phyloP scores from a whole-genome alignment of 176 grass and related monocot genomes.

The Oryza officinalis region DNA sequence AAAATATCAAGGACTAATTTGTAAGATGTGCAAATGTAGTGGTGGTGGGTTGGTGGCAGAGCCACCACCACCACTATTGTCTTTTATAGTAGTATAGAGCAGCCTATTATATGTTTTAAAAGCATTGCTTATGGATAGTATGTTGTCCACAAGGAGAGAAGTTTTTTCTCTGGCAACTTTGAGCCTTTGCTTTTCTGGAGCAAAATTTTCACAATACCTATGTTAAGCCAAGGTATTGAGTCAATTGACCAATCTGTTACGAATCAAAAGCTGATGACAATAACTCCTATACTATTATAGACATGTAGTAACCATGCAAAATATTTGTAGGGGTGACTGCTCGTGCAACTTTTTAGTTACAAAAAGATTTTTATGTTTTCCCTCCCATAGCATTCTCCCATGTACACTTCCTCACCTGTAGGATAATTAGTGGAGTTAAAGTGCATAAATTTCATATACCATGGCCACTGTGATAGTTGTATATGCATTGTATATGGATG shows the following conservation, averaged over 20 bases:
- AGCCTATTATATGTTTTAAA: no score
- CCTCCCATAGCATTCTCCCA: background rate
- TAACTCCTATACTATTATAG: conserved; percentile 16
- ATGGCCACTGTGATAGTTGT: background rate
- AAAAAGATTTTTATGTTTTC: background rate
- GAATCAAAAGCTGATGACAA: conserved; percentile 13
- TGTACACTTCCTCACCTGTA: background rate
- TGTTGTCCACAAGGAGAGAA: background rate
- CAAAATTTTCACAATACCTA: conserved; percentile 11
- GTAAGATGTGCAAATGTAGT: no score
- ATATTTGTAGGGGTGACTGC: no score
- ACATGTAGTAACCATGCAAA: background rate
- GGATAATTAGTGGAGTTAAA: background rate
- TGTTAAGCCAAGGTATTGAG: background rate
- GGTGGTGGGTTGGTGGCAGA: no score
- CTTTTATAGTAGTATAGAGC: no score
- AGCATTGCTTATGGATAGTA: background rate
- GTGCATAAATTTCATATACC: background rate
- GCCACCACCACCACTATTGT: no score
- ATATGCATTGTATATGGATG: conserved; percentile 22
- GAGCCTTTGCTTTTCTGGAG: background rate
- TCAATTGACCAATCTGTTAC: background rate
- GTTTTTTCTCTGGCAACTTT: conserved; percentile 1
- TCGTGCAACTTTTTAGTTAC: no score
- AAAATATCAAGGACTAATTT: no score